Evolutionary conservation across 2,329 filamentous ascomycete genomes (phyloP).

Genomic region (Colletotrichum incanum): DNA sequence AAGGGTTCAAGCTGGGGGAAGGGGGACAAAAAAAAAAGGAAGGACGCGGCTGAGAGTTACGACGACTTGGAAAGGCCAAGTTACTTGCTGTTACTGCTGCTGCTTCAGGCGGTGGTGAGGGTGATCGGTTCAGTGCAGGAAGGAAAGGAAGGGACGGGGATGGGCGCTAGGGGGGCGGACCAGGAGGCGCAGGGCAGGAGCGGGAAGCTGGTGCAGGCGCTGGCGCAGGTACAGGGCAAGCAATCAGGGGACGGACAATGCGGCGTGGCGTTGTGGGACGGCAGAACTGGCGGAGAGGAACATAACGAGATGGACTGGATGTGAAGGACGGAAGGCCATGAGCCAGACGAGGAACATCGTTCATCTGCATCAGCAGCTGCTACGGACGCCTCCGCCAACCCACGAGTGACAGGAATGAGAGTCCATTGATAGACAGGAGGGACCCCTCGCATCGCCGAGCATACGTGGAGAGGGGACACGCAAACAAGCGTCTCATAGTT

Average conservation of each 20-base stretch:
- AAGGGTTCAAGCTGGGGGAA: background rate
- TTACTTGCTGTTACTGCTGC: background rate
- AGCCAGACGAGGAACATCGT: background rate
- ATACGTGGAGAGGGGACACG: constrained; percentile 9
- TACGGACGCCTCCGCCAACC: no score
- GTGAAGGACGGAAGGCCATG: background rate
- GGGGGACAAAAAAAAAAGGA: background rate
- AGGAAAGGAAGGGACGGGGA: constrained; percentile 18
- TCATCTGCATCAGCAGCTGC: background rate
- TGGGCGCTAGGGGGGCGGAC: background rate
- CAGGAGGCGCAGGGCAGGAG: constrained; percentile 1
- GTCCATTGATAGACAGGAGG: background rate
- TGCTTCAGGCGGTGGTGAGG: background rate
- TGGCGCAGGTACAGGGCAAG: constrained; percentile 6
- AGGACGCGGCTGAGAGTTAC: background rate
- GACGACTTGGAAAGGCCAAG: constrained; percentile 3
- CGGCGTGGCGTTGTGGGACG: constrained; percentile 33
- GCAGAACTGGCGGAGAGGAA: constrained; percentile 27
- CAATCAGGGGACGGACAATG: constrained; percentile 12
- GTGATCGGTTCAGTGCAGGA: constrained; percentile 21
- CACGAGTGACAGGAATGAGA: background rate
- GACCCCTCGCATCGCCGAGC: background rate
- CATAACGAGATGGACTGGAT: background rate
- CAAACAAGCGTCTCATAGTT: constrained; percentile 13
- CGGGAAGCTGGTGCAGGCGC: constrained; percentile 10